These are phyloP conservation scores for Exophiala viscosa DNA, from an alignment of 2,329 filamentous ascomycete species.

Conservation along the genomic window DNA sequence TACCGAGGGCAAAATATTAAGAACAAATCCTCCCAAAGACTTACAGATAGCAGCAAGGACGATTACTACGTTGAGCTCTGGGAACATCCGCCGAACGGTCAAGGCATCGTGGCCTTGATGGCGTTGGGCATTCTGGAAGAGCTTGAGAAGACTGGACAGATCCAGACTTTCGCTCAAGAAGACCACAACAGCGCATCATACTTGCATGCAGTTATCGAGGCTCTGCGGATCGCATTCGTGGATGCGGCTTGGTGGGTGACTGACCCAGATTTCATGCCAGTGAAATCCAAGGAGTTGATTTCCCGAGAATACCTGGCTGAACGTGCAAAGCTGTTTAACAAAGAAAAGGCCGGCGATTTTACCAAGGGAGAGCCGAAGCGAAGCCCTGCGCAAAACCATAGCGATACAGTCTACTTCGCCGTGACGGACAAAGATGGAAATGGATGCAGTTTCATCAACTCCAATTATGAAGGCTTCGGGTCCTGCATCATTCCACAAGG, in stretches of 20 bases:
- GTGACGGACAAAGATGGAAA: conserved; percentile 79
- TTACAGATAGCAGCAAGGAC: conserved; percentile 20
- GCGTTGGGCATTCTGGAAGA: conserved; percentile 87
- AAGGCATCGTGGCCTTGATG: conserved; percentile 93
- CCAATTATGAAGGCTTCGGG: conserved; percentile 83
- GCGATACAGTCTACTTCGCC: conserved; percentile 93
- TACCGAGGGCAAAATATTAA: conserved; percentile 64
- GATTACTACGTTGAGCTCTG: conserved; percentile 65
- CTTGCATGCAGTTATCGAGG: conserved; percentile 83
- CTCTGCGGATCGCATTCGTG: conserved; percentile 82
- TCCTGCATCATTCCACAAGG: conserved; percentile 78
- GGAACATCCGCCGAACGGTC: conserved; percentile 96
- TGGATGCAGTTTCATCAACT: conserved; percentile 94
- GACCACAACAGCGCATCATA: conserved; percentile 81
- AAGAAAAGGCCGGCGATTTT: conserved; percentile 49
- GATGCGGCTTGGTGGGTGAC: conserved; percentile 88
- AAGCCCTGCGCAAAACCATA: conserved; percentile 77
- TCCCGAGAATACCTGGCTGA: conserved; percentile 70
- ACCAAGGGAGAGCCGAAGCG: conserved; percentile 58
- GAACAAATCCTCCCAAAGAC: conserved; percentile 43
- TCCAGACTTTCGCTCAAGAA: conserved; percentile 63
- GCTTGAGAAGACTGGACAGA: conserved; percentile 70
- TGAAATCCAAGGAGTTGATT: conserved; percentile 70
- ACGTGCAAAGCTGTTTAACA: conserved; percentile 61
- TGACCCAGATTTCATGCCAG: conserved; percentile 48